phyloP scores from a whole-genome alignment of 108 stramenopile genomes.

The Halocafeteria seosinensis region DNA sequence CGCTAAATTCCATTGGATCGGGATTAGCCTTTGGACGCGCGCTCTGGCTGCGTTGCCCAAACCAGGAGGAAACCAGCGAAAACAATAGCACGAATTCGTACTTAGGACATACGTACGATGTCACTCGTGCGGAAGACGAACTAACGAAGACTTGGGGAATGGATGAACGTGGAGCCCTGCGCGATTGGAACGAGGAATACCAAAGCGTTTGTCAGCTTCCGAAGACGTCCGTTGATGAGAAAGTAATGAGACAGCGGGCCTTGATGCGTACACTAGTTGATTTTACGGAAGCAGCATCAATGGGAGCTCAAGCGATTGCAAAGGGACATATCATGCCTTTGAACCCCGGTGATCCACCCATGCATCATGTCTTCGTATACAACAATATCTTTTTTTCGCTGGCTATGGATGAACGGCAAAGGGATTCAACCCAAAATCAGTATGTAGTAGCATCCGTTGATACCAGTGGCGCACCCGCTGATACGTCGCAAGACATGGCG shows the following conservation, averaged over 20 bases:
- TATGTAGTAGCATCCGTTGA: neutral
- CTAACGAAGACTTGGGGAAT: constrained; percentile 53
- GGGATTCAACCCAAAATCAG: constrained; percentile 15
- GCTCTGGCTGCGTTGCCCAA: too few species aligned
- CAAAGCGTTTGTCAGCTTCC: constrained; percentile 66
- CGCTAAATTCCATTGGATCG: neutral
- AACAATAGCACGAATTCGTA: neutral
- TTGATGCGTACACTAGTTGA: constrained; percentile 65
- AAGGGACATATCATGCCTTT: constrained; percentile 68
- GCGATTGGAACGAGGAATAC: constrained; percentile 91
- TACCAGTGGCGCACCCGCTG: neutral
- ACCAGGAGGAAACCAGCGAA: too few species aligned
- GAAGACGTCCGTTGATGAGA: constrained; percentile 38
- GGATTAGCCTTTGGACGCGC: neutral
- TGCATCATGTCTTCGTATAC: constrained; percentile 75
- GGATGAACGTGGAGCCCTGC: constrained; percentile 55
- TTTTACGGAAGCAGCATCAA: constrained; percentile 65
- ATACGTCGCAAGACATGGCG: neutral
- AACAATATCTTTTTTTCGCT: constrained; percentile 86
- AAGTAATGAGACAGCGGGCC: constrained; percentile 57
- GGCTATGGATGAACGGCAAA: constrained; percentile 37
- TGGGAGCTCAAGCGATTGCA: constrained; percentile 56
- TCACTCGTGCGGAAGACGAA: constrained; percentile 52
- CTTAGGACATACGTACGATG: constrained; percentile 37
- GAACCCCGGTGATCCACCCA: constrained; percentile 66